phyloP scores from a whole-genome alignment of 805 yeast species.

The Schwanniomyces occidentalis region DNA sequence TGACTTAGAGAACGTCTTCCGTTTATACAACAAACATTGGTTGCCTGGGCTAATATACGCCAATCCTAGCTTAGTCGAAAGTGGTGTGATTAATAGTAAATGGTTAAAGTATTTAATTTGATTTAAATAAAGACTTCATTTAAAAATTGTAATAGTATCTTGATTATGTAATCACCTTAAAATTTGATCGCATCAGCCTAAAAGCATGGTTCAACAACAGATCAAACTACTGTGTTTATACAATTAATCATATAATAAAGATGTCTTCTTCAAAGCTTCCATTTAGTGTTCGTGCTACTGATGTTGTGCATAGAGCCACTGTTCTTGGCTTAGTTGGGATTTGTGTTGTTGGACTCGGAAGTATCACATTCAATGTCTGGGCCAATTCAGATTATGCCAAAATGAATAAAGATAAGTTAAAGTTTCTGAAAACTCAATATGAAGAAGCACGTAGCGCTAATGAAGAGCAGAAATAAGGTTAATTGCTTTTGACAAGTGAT shows the following conservation, averaged over 20 bases:
- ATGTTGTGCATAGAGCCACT: conserved; percentile 42
- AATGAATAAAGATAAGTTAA: conserved; percentile 41
- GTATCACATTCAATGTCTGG: conserved; percentile 40
- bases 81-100: conserved; percentile 29
- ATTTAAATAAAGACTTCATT: conserved; percentile 16
- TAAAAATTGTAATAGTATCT: not conserved
- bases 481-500: no score
- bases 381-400: conserved; percentile 45
- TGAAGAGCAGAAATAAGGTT: no score
- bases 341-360: conserved; percentile 41
- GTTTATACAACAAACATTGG: conserved; percentile 41
- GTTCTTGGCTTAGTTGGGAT: conserved; percentile 43
- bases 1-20: conserved; percentile 25
- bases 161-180: conserved; percentile 9
- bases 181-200: not conserved
- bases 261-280: conserved; percentile 33
- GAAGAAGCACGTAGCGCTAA: conserved; percentile 24
- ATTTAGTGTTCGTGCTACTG: conserved; percentile 44
- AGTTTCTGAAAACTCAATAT: conserved; percentile 33
- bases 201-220: no score
- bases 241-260: conserved; percentile 5
- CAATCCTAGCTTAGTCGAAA: conserved; percentile 41
- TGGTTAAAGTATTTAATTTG: conserved; percentile 43
- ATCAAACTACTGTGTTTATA: not conserved
- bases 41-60: conserved; percentile 40